Conservation (phyloP, 2,329 filamentous ascomycete species). For the Rutstroemia sydowiana region DNA sequence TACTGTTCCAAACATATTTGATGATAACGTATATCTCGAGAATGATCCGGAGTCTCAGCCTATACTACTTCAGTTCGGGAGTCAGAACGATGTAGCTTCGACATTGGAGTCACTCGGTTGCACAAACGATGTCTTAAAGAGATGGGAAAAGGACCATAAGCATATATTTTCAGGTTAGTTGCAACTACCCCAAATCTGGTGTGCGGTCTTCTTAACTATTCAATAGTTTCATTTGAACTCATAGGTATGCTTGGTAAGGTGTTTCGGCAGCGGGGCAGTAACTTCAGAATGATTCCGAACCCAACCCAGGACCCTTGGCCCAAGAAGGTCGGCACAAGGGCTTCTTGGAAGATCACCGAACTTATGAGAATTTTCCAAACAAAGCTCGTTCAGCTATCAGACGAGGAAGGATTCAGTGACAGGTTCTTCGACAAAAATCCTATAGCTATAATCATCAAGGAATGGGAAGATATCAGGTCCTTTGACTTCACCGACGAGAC, state of each 20-base stretch:
- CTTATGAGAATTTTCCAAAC: slow-evolving; percentile 27
- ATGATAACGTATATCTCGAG: slow-evolving; percentile 33
- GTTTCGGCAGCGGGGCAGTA: slow-evolving; percentile 42
- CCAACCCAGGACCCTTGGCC: slow-evolving; percentile 49
- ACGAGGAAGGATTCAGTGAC: slow-evolving; percentile 4
- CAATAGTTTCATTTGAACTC: slow-evolving; percentile 48
- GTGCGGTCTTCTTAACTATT: slow-evolving; percentile 19
- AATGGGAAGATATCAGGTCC: slow-evolving; percentile 18
- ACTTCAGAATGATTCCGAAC: slow-evolving; percentile 49
- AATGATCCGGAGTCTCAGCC: slow-evolving; percentile 25
- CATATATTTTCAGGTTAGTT: slow-evolving; percentile 27
- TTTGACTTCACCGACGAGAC: slow-evolving; percentile 17
- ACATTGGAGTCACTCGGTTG: slow-evolving; percentile 47
- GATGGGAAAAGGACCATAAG: slow-evolving; percentile 30
- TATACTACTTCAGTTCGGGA: slow-evolving; percentile 41
- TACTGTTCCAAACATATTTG: slow-evolving; percentile 48
- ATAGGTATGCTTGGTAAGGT: slow-evolving; percentile 49
- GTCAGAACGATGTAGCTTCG: slow-evolving; percentile 41
- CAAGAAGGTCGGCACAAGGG: slow-evolving; percentile 26
- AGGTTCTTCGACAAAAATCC: background rate
- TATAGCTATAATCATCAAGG: slow-evolving; percentile 12
- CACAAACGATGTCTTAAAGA: slow-evolving; percentile 43
- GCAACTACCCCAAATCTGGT: background rate
- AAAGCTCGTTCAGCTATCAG: slow-evolving; percentile 15
- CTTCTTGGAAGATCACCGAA: slow-evolving; percentile 25